Conservation (phyloP, 2,329 filamentous ascomycete genomes). For the Metarhizium brunneum region DNA sequence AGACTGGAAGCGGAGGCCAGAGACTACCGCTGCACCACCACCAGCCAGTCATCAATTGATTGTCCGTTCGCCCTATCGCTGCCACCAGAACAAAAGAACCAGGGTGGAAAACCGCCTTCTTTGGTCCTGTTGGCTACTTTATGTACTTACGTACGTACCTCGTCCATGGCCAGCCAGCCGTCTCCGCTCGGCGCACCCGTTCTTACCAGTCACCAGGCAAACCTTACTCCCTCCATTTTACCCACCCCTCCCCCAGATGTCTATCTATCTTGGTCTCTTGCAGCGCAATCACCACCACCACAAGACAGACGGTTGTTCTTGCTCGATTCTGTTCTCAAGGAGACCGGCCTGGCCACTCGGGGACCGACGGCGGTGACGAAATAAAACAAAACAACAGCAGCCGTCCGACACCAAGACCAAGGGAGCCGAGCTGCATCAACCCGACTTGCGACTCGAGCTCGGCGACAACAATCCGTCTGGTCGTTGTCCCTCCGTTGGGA, state of each 20-base stretch:
- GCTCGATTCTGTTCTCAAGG: not conserved
- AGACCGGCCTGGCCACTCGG: not conserved
- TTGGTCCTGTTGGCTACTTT: not conserved
- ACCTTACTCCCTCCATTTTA: not conserved
- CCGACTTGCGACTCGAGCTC: not conserved
- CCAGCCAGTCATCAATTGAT: not conserved
- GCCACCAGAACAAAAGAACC: slow-evolving; percentile 2
- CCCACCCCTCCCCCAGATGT: not conserved
- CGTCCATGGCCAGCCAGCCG: too few species aligned
- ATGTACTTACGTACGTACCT: too few species aligned
- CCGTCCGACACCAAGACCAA: not conserved
- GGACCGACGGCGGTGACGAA: not conserved
- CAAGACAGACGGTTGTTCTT: not conserved
- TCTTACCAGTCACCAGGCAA: not conserved
- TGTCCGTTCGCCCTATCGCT: not conserved
- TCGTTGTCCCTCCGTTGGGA: slow-evolving; percentile 1
- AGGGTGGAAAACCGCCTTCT: not conserved
- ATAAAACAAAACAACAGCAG: not conserved
- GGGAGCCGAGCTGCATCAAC: not conserved
- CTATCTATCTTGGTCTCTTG: not conserved
- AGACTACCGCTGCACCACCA: too few species aligned
- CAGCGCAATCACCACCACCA: not conserved
- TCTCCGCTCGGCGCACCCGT: too few species aligned
- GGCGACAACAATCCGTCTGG: not conserved
- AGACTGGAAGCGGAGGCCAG: too few species aligned